phyloP scores from a whole-genome alignment of 176 grass and related monocot species.

The Saccharum spontaneum region DNA sequence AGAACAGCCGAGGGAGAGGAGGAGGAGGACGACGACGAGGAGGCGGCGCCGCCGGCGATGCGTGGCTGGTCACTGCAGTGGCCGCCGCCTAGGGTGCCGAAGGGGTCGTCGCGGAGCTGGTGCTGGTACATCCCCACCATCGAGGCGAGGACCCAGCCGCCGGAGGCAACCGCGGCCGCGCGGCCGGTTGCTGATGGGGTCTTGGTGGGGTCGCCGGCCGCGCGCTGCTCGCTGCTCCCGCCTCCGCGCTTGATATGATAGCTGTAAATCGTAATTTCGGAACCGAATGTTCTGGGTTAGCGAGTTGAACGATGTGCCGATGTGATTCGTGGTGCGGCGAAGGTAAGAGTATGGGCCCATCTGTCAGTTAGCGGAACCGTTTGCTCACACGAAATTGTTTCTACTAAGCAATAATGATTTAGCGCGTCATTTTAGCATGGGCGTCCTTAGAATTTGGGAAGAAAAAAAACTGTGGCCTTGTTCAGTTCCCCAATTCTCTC shows the following conservation, averaged over 20 bases:
- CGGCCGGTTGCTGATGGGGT: conserved; percentile 22
- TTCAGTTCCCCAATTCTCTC: no score
- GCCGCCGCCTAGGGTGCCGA: conserved; percentile 32
- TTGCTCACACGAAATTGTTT: background rate
- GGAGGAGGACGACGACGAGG: conserved; percentile 24
- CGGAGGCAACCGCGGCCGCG: conserved; percentile 21
- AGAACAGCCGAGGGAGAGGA: background rate
- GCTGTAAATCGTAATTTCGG: conserved; percentile 37
- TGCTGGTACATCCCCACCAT: conserved; percentile 60
- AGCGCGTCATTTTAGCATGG: background rate
- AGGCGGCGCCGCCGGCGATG: conserved; percentile 23
- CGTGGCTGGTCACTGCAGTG: conserved; percentile 45
- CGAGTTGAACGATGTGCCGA: conserved; percentile 30
- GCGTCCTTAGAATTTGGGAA: background rate
- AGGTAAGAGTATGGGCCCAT: background rate
- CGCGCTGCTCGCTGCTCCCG: conserved; percentile 38
- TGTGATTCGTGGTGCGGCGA: conserved; percentile 1
- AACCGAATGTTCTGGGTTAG: conserved; percentile 46
- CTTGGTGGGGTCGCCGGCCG: conserved; percentile 32
- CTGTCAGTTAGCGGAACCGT: background rate
- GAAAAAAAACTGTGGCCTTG: background rate
- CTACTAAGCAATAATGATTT: background rate
- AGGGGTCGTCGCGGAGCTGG: conserved; percentile 53
- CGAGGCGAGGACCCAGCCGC: conserved; percentile 28
- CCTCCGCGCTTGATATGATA: conserved; percentile 39